A percentile compares a stretch with the other conserved stretches of the same genome.
phyloP scores from a whole-genome alignment of 805 yeast genomes.

The Dipodascopsis uninucleata region DNA sequence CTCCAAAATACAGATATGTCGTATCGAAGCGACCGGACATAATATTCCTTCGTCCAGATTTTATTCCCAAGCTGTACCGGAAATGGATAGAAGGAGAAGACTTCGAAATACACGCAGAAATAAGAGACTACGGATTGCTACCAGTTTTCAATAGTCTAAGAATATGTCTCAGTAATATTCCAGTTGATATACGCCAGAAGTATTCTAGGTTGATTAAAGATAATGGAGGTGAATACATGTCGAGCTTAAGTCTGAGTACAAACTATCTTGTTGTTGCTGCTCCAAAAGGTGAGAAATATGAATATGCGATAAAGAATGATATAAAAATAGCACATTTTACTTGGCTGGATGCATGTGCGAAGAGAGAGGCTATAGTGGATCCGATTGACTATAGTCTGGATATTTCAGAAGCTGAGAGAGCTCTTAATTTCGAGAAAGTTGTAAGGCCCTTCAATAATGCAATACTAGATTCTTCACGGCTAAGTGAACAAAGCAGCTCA shows the following conservation, averaged over 20 bases:
- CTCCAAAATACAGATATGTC: conserved; percentile 54
- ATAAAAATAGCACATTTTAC: conserved; percentile 43
- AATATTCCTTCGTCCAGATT: conserved; percentile 48
- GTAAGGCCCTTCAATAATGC: too few relatives aligned
- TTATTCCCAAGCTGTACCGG: conserved; percentile 45
- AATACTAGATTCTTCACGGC: too few relatives aligned
- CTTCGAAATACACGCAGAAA: conserved; percentile 31
- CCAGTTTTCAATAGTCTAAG: conserved; percentile 35
- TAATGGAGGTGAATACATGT: conserved; percentile 37
- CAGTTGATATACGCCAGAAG: conserved; percentile 24
- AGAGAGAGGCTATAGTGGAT: conserved; percentile 19
- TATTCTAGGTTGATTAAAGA: conserved; percentile 31
- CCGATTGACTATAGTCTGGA: conserved; percentile 35
- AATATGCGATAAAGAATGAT: conserved; percentile 40
- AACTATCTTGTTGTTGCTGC: conserved; percentile 35
- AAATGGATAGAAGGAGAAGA: conserved; percentile 55
- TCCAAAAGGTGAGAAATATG: conserved; percentile 36
- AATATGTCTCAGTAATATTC: conserved; percentile 41
- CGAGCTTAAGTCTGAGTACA: conserved; percentile 31
- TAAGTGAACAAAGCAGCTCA: too few relatives aligned
- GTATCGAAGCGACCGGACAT: conserved; percentile 49
- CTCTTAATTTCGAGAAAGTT: too few relatives aligned
- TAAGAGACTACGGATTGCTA: conserved; percentile 27
- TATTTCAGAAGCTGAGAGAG: too few relatives aligned
- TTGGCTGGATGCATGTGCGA: conserved; percentile 45